These are phyloP conservation scores for Fusarium sp. DNA, from an alignment of 2,329 filamentous ascomycete genomes.

Conservation along the genomic window DNA sequence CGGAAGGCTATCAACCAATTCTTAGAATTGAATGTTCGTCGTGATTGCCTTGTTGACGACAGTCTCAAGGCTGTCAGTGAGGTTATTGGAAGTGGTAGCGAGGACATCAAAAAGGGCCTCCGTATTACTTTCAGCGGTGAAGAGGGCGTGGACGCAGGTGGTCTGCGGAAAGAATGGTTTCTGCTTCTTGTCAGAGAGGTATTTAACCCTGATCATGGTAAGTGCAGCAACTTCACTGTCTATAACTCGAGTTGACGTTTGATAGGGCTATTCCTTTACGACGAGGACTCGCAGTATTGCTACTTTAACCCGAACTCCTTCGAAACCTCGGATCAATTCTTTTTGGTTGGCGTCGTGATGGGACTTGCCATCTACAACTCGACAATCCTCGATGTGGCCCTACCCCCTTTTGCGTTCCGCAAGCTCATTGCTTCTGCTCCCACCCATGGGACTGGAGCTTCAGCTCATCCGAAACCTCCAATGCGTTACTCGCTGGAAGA, in stretches of 20 bases:
- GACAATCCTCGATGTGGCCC: slow-evolving; percentile 87
- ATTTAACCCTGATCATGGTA: slow-evolving; percentile 90
- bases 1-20: slow-evolving; percentile 80
- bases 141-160: slow-evolving; percentile 91
- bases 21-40: slow-evolving; percentile 78
- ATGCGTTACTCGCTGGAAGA: slow-evolving; percentile 85
- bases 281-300: slow-evolving; percentile 89
- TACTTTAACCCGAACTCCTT: slow-evolving; percentile 94
- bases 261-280: slow-evolving; percentile 88
- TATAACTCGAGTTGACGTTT: slow-evolving; percentile 26
- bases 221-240: slow-evolving; percentile 45
- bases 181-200: slow-evolving; percentile 87
- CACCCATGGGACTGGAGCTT: slow-evolving; percentile 63
- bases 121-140: slow-evolving; percentile 88
- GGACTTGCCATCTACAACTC: slow-evolving; percentile 95
- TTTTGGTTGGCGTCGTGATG: slow-evolving; percentile 86
- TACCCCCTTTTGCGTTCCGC: slow-evolving; percentile 89
- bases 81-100: slow-evolving; percentile 80
- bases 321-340: slow-evolving; percentile 92
- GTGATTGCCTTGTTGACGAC: slow-evolving; percentile 89
- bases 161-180: slow-evolving; percentile 95
- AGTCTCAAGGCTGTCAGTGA: slow-evolving; percentile 87
- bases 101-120: slow-evolving; percentile 91
- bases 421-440: slow-evolving; percentile 85
- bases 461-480: slow-evolving; percentile 66